Conservation (phyloP, 371 early-diverging fungal genomes). For the Haplosporangium sp. region DNA sequence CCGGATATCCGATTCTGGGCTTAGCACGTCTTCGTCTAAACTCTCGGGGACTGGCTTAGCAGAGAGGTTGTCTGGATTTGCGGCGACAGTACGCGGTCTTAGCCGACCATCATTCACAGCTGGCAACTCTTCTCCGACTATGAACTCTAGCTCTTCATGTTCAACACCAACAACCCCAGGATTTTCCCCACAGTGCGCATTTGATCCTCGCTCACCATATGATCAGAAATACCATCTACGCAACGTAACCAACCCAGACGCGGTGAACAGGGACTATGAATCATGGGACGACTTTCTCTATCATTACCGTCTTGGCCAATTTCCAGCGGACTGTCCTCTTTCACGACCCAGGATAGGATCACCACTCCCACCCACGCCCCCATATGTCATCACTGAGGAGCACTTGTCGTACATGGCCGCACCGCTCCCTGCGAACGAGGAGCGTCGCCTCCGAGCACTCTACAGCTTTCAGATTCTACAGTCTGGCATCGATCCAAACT, state of each 20-base stretch:
- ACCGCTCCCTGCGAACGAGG: slow-evolving; percentile 50
- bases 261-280: slow-evolving; percentile 5
- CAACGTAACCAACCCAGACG: not conserved
- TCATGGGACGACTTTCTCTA: slow-evolving; percentile 48
- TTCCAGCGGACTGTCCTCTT: slow-evolving; percentile 25
- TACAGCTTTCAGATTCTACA: slow-evolving; percentile 55
- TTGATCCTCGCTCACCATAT: not conserved
- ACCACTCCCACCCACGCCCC: slow-evolving; percentile 17
- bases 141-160: slow-evolving; percentile 26
- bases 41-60: slow-evolving; percentile 30
- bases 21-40: slow-evolving; percentile 28
- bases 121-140: slow-evolving; percentile 22
- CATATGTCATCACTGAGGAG: slow-evolving; percentile 11
- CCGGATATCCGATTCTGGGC: slow-evolving; percentile 47
- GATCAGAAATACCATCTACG: not conserved
- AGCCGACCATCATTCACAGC: slow-evolving; percentile 37
- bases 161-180: slow-evolving; percentile 37
- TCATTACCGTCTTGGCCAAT: slow-evolving; percentile 35
- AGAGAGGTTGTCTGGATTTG: slow-evolving; percentile 39
- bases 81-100: slow-evolving; percentile 42
- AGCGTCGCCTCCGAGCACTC: slow-evolving; percentile 48
- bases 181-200: slow-evolving; percentile 20
- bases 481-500: slow-evolving; percentile 54
- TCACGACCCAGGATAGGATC: slow-evolving; percentile 9
- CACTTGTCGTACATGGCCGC: slow-evolving; percentile 27